Percentiles rank a stretch among this genome's conserved stretches.
These are phyloP conservation scores for Gliomastix tumulicola DNA, from an alignment of 2,329 filamentous ascomycete species.

Conservation along the genomic window DNA sequence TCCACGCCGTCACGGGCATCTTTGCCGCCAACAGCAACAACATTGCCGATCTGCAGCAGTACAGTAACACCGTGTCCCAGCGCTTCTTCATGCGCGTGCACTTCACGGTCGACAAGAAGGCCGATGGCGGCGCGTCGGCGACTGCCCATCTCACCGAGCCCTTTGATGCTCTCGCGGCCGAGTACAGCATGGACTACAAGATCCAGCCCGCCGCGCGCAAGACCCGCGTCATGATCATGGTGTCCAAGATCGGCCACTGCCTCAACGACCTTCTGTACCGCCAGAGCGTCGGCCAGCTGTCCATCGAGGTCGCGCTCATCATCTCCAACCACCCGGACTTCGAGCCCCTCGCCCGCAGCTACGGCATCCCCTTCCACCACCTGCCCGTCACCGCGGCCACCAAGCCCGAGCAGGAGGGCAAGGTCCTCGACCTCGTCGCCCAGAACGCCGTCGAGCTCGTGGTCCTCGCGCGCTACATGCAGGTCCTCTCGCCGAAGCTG, in stretches of 20 bases:
- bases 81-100: constrained; percentile 88
- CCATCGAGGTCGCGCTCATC: constrained; percentile 64
- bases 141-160: constrained; percentile 45
- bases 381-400: constrained; percentile 74
- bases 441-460: constrained; percentile 69
- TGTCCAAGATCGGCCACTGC: constrained; percentile 83
- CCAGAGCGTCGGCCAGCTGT: constrained; percentile 65
- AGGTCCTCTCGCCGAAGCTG: constrained; percentile 68
- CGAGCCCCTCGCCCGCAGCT: constrained; percentile 58
- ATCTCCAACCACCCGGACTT: constrained; percentile 80
- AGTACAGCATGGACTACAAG: constrained; percentile 65
- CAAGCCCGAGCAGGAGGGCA: constrained; percentile 65
- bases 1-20: constrained; percentile 75
- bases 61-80: constrained; percentile 65
- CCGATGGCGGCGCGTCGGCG: constrained; percentile 16
- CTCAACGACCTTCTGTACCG: constrained; percentile 80
- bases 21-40: constrained; percentile 69
- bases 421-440: constrained; percentile 63
- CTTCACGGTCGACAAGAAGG: constrained; percentile 55
- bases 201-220: constrained; percentile 63
- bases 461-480: constrained; percentile 82
- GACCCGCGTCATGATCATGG: constrained; percentile 77
- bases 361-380: constrained; percentile 74
- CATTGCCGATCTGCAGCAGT: constrained; percentile 80
- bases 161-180: constrained; percentile 53